These are phyloP conservation scores for Trichoderma sp. DNA, from an alignment of 2,329 filamentous ascomycete species.

Conservation along the genomic window DNA sequence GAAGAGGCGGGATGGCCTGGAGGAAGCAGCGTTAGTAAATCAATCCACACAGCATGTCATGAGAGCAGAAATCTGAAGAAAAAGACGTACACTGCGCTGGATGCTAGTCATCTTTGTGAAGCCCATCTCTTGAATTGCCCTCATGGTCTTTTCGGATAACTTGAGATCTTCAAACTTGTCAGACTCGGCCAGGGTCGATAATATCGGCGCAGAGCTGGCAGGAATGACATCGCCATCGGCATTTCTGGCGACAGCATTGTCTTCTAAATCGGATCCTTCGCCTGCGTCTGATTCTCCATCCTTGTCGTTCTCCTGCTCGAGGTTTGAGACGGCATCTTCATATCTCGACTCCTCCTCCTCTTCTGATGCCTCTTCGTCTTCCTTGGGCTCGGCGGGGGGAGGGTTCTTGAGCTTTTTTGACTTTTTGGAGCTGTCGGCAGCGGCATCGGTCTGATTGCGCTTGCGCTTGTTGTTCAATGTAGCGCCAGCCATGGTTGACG, in stretches of 20 bases:
- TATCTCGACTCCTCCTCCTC: constrained; percentile 36
- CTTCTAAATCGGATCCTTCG: constrained; percentile 33
- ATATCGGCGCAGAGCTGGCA: constrained; percentile 51
- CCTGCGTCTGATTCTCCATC: constrained; percentile 37
- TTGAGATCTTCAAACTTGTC: constrained; percentile 80
- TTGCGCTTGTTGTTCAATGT: constrained; percentile 51
- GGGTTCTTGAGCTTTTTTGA: constrained; percentile 49
- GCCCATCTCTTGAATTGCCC: constrained; percentile 87
- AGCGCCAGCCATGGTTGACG: constrained; percentile 40
- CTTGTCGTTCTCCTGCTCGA: constrained; percentile 34
- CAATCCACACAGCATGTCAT: not conserved
- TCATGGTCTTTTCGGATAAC: constrained; percentile 84
- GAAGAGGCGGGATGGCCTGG: constrained; percentile 76
- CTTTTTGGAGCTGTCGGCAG: constrained; percentile 33
- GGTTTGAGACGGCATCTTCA: constrained; percentile 35
- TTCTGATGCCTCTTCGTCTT: constrained; percentile 38
- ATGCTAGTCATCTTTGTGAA: constrained; percentile 97
- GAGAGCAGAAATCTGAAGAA: not conserved
- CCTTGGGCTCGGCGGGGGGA: constrained; percentile 35
- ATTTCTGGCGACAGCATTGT: constrained; percentile 31
- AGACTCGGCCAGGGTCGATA: constrained; percentile 62
- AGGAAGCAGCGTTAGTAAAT: not conserved
- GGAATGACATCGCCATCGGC: constrained; percentile 41
- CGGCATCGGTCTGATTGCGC: constrained; percentile 43
- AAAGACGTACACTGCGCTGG: constrained; percentile 62